Evolutionary conservation across 129 eudicot species (phyloP), one percentile per base, ranked within the genome.

Genomic region (Arctium lappa): DNA sequence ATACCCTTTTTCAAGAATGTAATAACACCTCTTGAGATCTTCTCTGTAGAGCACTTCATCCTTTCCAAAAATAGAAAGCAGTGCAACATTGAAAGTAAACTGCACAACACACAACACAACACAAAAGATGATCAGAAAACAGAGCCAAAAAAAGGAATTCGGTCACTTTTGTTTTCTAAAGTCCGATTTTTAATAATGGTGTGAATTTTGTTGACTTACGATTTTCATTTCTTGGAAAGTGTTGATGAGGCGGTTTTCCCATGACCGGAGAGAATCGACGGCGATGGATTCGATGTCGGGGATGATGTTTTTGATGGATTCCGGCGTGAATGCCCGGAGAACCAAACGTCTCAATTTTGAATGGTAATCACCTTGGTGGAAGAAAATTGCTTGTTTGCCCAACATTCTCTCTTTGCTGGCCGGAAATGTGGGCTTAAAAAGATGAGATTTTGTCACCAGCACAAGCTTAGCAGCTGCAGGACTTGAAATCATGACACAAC

Each of bases 391-490:
- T 86, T 96, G 94, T 88, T 91, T 96, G 1, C 99, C 99, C 80
- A 96, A 79, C 98, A 96, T 96, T 87, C 98, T 91, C 85, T 91
- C 97, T 81, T 96, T 96, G 80, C 99, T 96, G 8, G 98, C 99
- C 0, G 99, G 99, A 85, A 91, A 96, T 84, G 99, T 93, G 72
- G 99, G 99, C 87, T 96, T 96, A 46, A 96, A 96, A 22, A 96
- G 88, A 79, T 93, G 86, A 5, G 99, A 82, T 53, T 87, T 93
- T 1, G 97, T 91, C 0, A 89, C 91, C 0, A 96, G 91, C 32
- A 96, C 97, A 31, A 90, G 88, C 36, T 90, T 96, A 5, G 98
- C 98, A 5, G 94, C 95, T 6, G 89, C 99, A 0, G 99, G 97
- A 79, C 97, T 91, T 1, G 99, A 91, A 18, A 96, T 87, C 97